Evolutionary conservation across 75 land plant genomes (phyloP).

Genomic region (Pinus taeda): DNA sequence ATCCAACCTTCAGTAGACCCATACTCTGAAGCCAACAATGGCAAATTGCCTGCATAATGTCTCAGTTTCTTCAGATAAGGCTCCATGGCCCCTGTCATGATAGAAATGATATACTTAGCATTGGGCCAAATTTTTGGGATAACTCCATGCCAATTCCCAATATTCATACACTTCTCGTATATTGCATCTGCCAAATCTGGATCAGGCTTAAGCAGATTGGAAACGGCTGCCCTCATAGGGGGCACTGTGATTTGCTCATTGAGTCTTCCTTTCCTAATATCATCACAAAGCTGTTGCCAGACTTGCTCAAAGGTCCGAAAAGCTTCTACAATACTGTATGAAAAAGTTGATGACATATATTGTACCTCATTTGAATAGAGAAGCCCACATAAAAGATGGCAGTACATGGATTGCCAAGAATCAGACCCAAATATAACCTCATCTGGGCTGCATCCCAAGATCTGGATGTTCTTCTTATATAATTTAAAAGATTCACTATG

Average conservation of each 20-base stretch:
- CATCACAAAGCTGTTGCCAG: constrained; percentile 48
- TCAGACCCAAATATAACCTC: constrained; percentile 52
- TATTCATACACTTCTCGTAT: constrained; percentile 20
- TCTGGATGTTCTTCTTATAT: constrained; percentile 23
- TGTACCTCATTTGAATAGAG: constrained; percentile 35
- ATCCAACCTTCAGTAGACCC: constrained; percentile 73
- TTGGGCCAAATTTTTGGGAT: constrained; percentile 59
- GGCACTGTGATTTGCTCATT: constrained; percentile 26
- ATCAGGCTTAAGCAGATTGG: constrained; percentile 24
- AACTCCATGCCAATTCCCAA: constrained; percentile 39
- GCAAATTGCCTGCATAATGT: constrained; percentile 60
- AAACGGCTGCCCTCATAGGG: constrained; percentile 30
- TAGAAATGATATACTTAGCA: constrained; percentile 53
- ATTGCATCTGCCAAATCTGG: constrained; percentile 32
- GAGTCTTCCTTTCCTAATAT: constrained; percentile 38
- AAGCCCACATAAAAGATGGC: constrained; percentile 63
- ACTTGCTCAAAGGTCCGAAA: constrained; percentile 40
- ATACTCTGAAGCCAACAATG: constrained; percentile 56
- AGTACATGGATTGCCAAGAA: constrained; percentile 49
- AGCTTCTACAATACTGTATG: constrained; percentile 58
- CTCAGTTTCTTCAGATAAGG: constrained; percentile 46
- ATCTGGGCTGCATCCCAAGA: constrained; percentile 53
- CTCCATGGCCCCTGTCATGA: constrained; percentile 70
- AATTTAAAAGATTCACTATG: constrained; percentile 31
- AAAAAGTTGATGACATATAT: constrained; percentile 54